These are phyloP conservation scores for Physcomitrium patens DNA, from an alignment of 225 moss, liverwort and hornwort species.

Conservation along the genomic window DNA sequence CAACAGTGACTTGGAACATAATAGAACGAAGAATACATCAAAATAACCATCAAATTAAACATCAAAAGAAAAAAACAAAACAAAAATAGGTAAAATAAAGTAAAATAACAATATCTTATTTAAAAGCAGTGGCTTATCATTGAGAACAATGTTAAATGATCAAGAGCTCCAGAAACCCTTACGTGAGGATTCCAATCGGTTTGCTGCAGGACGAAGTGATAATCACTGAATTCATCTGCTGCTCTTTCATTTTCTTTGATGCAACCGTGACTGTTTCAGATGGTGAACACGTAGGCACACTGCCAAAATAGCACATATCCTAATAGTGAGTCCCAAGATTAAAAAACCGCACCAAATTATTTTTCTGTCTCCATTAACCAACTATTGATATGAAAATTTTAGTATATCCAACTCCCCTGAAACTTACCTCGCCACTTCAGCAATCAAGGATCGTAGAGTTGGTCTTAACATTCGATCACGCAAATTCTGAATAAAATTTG, in stretches of 20 bases:
- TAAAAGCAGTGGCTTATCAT: background rate
- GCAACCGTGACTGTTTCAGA: constrained; percentile 65
- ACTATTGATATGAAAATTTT: background rate
- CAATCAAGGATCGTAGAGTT: constrained; percentile 63
- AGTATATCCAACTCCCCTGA: background rate
- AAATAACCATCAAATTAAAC: too few species aligned
- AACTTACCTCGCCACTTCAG: constrained; percentile 58
- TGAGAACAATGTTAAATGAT: background rate
- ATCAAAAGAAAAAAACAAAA: too few species aligned
- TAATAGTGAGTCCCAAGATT: constrained; percentile 21
- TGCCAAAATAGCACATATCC: constrained; percentile 18
- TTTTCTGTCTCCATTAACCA: background rate
- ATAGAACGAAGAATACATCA: too few species aligned
- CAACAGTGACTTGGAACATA: too few species aligned
- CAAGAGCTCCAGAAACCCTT: constrained; percentile 10
- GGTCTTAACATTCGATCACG: constrained; percentile 79
- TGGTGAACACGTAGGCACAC: constrained; percentile 62
- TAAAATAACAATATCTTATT: background rate
- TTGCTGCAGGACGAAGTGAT: constrained; percentile 54
- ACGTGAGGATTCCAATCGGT: constrained; percentile 79
- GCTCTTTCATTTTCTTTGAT: constrained; percentile 75
- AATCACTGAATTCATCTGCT: constrained; percentile 70
- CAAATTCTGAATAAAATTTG: constrained; percentile 66
- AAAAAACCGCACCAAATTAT: constrained; percentile 19
- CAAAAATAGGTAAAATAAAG: too few species aligned